Base-by-base conservation (phyloP, 2,329 filamentous ascomycete species). In the Fusarium coffeatum region DNA sequence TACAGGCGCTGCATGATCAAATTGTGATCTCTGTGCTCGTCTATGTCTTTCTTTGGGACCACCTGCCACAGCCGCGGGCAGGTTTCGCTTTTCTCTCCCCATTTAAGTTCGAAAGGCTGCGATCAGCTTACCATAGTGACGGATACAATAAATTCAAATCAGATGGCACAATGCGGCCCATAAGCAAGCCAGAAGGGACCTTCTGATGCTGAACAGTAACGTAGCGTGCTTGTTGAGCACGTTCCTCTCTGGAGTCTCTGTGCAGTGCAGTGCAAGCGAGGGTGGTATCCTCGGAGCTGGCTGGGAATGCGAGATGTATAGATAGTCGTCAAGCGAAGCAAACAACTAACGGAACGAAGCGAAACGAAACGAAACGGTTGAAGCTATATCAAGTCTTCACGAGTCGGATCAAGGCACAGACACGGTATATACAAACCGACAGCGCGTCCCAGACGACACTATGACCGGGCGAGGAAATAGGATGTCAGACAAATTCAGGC, bases 11-110 rank as follows among this genome's bases (percentile, higher is more conserved):
- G 74, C 74, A 22, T 73, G 74, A 65, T 78, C 79, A 68, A 74
- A 77, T 70, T 77, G 78, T 42, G 76, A 73, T 65, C 75, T 76
- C 53, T 76, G 73, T 51, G 73, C 68, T 64, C 77, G 76, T 63
- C 69, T 80, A 67, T 79, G 79, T 68, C 76, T 74, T 65, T 80
- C 79, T 63, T 80, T 81, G 56, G 78, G 69, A 55, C 79, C 77
- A 57, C 76, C 75, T 53, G 68, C 72, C 54, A 75, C 74, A 55
- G 74, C 69, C 56, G 74, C 72, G 56, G 75, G 76, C 64, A 77
- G 59, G 66, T 72, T 76, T 72, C 79, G 75, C 69, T 79, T 81
- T 72, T 76, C 75, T 74, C 76, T 79, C 63, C 74, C 80, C 80
- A 82, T 82, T 68, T 53, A 53, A 27, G 49, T 53, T 74, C 69